Evolutionary conservation across 106 monocot species (phyloP).

Genomic region (Phalaenopsis aphrodite): DNA sequence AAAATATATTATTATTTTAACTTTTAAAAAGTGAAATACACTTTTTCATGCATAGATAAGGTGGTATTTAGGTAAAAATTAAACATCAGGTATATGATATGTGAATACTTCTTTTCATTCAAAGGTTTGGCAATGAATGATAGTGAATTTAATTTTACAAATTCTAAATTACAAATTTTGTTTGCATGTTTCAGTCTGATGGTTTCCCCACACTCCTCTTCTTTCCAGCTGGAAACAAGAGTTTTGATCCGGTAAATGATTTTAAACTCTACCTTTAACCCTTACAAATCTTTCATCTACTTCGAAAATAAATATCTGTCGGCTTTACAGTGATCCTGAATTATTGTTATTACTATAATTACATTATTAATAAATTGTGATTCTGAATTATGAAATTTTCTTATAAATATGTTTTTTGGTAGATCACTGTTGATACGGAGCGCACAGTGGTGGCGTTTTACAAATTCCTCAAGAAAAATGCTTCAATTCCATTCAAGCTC

Average conservation of each 20-base stretch:
- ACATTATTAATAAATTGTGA: no score
- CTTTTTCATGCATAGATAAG: no score
- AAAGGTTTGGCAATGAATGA: no score
- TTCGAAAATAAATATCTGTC: no score
- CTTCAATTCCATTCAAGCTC: slow-evolving; percentile 56
- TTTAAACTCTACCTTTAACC: not conserved
- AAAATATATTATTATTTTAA: no score
- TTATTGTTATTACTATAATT: not conserved
- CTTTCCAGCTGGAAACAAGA: slow-evolving; percentile 97
- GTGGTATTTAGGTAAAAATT: no score
- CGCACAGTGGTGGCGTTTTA: slow-evolving; percentile 58
- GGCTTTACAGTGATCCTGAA: not conserved
- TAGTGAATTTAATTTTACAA: no score
- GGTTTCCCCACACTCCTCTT: slow-evolving; percentile 94
- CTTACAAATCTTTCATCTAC: not conserved
- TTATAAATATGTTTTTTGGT: not conserved
- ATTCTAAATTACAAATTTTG: not conserved
- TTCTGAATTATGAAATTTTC: not conserved
- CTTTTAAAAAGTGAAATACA: no score
- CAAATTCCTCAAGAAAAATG: slow-evolving; percentile 59
- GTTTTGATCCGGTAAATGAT: slow-evolving; percentile 79
- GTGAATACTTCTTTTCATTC: no score
- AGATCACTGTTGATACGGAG: slow-evolving; percentile 30
- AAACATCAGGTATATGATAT: no score
- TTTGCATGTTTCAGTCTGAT: slow-evolving; percentile 51